phyloP scores from a whole-genome alignment of 2,329 filamentous ascomycete genomes.

The Pestalotiopsis sp. region DNA sequence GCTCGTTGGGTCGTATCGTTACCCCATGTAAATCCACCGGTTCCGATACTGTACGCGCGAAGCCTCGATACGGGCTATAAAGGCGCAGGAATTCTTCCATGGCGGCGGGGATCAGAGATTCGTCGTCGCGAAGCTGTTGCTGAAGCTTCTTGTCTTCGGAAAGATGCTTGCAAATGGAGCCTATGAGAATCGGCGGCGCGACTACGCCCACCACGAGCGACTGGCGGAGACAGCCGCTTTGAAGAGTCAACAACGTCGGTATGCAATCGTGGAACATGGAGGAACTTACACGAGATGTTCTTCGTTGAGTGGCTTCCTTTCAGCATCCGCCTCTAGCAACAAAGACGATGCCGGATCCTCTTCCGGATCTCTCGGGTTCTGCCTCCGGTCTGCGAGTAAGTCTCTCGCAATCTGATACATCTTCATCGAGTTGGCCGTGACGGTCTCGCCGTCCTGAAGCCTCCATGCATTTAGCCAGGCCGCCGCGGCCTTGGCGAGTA shows the following conservation, averaged over 20 bases:
- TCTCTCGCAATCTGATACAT: constrained; percentile 18
- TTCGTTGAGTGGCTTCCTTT: constrained; percentile 19
- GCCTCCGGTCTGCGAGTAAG: constrained; percentile 18
- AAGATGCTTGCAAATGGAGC: constrained; percentile 22
- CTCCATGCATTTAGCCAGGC: constrained; percentile 22
- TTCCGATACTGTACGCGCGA: neutral
- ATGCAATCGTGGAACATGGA: too few relatives aligned
- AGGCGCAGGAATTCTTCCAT: constrained; percentile 23
- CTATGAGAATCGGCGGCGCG: constrained; percentile 16
- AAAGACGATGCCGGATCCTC: constrained; percentile 22
- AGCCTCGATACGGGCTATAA: constrained; percentile 21
- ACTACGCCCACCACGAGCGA: constrained; percentile 21
- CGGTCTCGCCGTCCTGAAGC: constrained; percentile 18
- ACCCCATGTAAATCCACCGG: constrained; percentile 11
- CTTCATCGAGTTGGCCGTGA: constrained; percentile 15
- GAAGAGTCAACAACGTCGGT: neutral
- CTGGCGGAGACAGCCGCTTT: constrained; percentile 21
- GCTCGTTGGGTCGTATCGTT: constrained; percentile 16
- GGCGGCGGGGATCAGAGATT: constrained; percentile 20
- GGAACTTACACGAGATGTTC: constrained; percentile 17
- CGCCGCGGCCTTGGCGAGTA: constrained; percentile 1
- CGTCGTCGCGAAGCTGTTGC: constrained; percentile 15
- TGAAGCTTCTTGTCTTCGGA: constrained; percentile 18
- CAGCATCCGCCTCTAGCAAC: constrained; percentile 16
- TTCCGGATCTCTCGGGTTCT: constrained; percentile 17